Base-by-base conservation (phyloP, 768 basidiomycete genomes). In the Xerocomellus amylosporus region DNA sequence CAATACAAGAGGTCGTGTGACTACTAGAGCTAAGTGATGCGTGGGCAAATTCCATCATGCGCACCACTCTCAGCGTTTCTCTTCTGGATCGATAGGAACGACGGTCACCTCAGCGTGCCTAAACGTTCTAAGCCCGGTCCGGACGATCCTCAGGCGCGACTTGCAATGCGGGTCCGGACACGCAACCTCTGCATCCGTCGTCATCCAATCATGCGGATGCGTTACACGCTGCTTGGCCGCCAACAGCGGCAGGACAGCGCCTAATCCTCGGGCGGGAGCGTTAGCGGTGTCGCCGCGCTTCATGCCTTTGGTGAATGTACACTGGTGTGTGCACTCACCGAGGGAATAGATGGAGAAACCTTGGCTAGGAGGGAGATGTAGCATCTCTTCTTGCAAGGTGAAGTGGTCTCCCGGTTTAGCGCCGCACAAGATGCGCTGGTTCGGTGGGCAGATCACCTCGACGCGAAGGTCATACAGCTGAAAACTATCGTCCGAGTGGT, bases 301-400 rank as follows among this genome's bases (percentile, higher is more conserved):
- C 37, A 13, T 17, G 15, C 8, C 2, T 14, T 14, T 34, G 14
- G 33, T 34, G 33, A 14, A 34, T 5, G 15, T 28, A 6, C 14
- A 33, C 31, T 15, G 9, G 9, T 26, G 5, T 39, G 6, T 28
- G 19, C 10, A 39, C 53, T 36, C 55, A 84, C 86, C 73, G 9
- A 86, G 71, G 0, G 85, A 87, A 61, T 86, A 87, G 46, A 88
- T 84, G 2, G 86, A 86, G 60, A 87, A 77, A 2, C 84, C 86
- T 62, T 86, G 85, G 0, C 74, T 78, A 0, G 79, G 76, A 5
- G 86, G 86, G 2, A 87, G 74, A 59, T 76, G 62, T 26, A 87
- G 59, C 79, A 85, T 82, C 65, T 87, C 86, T 2, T 85, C 86
- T 56, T 83, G 72, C 5, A 88, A 72, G 1, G 72, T 77, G 62